A percentile compares a stretch with the other conserved stretches of the same genome.
These are phyloP conservation scores for Babesia bigemina DNA, from an alignment of 169 alveolate genomes.

Conservation along the genomic window DNA sequence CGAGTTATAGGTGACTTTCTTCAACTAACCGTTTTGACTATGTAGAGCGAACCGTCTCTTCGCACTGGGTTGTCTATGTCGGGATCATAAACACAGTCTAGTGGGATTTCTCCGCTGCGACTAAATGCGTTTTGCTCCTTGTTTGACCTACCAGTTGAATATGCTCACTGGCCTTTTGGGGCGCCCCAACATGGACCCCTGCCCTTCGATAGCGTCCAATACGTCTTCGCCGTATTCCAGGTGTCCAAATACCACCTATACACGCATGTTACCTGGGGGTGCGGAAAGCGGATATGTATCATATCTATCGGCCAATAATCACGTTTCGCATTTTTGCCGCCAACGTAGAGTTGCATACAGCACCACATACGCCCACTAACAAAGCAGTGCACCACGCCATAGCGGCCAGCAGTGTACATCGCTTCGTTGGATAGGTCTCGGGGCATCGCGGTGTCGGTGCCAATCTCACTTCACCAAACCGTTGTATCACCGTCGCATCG, in stretches of 20 bases:
- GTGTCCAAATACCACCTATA: conserved; percentile 84
- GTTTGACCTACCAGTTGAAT: conserved; percentile 72
- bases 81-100: conserved; percentile 61
- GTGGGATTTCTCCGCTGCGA: conserved; percentile 69
- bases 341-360: too few relatives aligned
- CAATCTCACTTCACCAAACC: too few relatives aligned
- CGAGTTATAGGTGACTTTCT: background rate
- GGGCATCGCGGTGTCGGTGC: too few relatives aligned
- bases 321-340: background rate
- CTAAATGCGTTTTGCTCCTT: background rate
- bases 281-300: background rate
- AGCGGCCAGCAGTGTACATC: too few relatives aligned
- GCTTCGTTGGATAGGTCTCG: too few relatives aligned
- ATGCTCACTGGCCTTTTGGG: conserved; percentile 78
- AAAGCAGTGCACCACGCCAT: too few relatives aligned
- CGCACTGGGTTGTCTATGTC: conserved; percentile 41
- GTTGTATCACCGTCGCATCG: background rate
- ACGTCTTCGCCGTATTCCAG: conserved; percentile 80
- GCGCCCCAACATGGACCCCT: conserved; percentile 78
- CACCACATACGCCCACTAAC: too few relatives aligned
- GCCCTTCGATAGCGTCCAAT: conserved; percentile 75
- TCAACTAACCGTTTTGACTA: conserved; percentile 54
- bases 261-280: background rate
- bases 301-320: background rate
- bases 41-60: conserved; percentile 34